Percentiles rank a stretch among this genome's conserved stretches.
phyloP scores from a whole-genome alignment of 2,329 filamentous ascomycete genomes.

The Botrytis byssoidea region DNA sequence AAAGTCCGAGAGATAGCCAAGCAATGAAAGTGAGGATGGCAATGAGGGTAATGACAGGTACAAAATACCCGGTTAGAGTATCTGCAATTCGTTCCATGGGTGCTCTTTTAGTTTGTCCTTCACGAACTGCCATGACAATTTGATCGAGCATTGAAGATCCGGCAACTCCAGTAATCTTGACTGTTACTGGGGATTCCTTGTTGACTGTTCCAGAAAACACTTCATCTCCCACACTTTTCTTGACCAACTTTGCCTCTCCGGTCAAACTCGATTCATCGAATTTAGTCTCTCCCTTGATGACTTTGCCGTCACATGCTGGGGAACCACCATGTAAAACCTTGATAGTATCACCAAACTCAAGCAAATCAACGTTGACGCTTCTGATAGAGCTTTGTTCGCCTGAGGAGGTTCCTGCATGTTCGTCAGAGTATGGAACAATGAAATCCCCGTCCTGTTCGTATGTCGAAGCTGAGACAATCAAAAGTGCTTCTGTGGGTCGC shows the following conservation, averaged over 20 bases:
- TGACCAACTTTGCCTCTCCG: conserved; percentile 68
- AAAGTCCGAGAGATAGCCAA: conserved; percentile 66
- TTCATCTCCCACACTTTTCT: conserved; percentile 60
- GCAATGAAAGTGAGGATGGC: conserved; percentile 69
- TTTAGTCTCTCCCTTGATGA: conserved; percentile 60
- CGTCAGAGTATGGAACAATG: conserved; percentile 46
- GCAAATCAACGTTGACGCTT: conserved; percentile 50
- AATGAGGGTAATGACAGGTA: conserved; percentile 67
- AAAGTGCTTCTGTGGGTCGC: conserved; percentile 70
- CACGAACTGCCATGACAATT: conserved; percentile 73
- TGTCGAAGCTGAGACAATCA: conserved; percentile 52
- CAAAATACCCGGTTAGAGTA: conserved; percentile 71
- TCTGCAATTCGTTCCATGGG: conserved; percentile 76
- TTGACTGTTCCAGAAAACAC: conserved; percentile 76
- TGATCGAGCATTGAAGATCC: conserved; percentile 77
- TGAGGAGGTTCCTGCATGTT: conserved; percentile 14
- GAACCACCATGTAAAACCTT: conserved; percentile 76
- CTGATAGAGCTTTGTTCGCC: conserved; percentile 22
- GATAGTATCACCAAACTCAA: conserved; percentile 72
- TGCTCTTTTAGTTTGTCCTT: conserved; percentile 73
- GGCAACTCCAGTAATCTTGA: conserved; percentile 62
- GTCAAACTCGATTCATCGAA: conserved; percentile 94
- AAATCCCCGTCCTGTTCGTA: conserved; percentile 42
- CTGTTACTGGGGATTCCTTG: conserved; percentile 60
- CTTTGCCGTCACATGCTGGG: conserved; percentile 76